Evolutionary conservation across 495 filamentous ascomycete genomes (phyloP), one percentile per base, ranked within the genome.

Genomic region (Podospora didyma): DNA sequence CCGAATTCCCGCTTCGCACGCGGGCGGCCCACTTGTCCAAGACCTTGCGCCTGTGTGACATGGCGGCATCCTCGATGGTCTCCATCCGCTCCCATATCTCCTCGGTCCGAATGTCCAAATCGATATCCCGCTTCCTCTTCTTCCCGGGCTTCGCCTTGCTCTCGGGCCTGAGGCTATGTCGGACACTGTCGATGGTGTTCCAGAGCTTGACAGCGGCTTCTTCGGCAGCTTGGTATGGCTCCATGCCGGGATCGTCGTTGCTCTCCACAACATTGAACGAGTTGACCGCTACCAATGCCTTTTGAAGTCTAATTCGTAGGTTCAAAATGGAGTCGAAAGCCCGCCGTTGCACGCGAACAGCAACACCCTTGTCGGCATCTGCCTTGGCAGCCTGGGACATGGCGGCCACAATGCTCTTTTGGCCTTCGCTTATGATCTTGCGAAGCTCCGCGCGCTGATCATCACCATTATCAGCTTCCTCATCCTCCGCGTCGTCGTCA

Each of bases 251-350:
- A 22, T 73, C 59, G 5, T 74, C 69, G 7, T 67, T 61, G 50
- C 14, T 41, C 4, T 82, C 77, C 20, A 76, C 54, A 0, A 74
- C 62, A n/a, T 77, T 66, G 49, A 96, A 80, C 6, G 91, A 86
- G 64, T 97, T 96, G 17, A 86, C 80, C 2, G 89, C 86, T 16
- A 90, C 80, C 16, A 98, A 73, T 4, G 89, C 89, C 69, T 97
- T 96, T 63, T 98, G 94, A 7, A 98, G 73, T 54, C 89, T 87
- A 63, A 98, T 96, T 7, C 94, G 85, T 20, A 87, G 80, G 70
- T 94, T 92, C 19, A 98, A 80, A 2, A 97, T 81, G 2, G 86
- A 79, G 59, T 97, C 92, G 66, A 96, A 97, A 11, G 85, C 86
- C 49, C 83, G 84, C 51, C 90, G 82, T 69, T 98, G 94, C 49